A percentile compares a stretch with the other conserved stretches of the same genome.
Conservation (phyloP, 768 basidiomycete species). For the Pulveroboletus frians region DNA sequence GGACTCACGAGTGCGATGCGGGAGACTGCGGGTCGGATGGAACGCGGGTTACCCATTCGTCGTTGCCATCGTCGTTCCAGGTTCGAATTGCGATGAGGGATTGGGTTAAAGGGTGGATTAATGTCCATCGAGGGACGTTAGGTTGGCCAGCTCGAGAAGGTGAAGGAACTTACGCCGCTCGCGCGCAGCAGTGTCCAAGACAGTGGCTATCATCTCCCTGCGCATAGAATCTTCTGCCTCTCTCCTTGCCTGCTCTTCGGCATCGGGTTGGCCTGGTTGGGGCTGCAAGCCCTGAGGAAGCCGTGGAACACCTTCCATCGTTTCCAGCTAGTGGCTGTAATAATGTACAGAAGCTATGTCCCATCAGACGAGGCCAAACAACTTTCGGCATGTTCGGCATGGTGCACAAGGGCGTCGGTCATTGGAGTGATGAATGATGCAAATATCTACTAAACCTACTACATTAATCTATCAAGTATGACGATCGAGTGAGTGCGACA, state of each 20-base stretch:
- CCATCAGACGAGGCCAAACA: no score
- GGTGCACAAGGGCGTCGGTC: background rate
- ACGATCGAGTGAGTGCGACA: background rate
- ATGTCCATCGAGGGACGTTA: background rate
- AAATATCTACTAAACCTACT: conserved; percentile 1
- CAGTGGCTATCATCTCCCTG: conserved; percentile 69
- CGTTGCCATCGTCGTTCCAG: background rate
- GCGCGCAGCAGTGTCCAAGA: conserved; percentile 72
- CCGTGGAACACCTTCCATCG: conserved; percentile 24
- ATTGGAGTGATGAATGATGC: background rate
- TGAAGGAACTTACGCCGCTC: conserved; percentile 60
- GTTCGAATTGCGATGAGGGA: background rate
- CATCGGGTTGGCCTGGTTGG: conserved; percentile 40
- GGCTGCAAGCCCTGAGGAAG: conserved; percentile 27
- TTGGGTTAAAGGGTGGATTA: background rate
- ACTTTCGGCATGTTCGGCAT: no score
- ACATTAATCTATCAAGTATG: conserved; percentile 1
- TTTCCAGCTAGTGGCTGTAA: background rate
- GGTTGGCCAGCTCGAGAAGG: background rate
- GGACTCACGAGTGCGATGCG: conserved; percentile 86
- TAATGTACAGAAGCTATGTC: no score
- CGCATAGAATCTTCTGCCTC: conserved; percentile 73
- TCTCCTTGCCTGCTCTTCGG: conserved; percentile 50
- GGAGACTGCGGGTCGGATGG: conserved; percentile 50
- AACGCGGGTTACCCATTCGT: background rate